phyloP scores from a whole-genome alignment of 2,329 filamentous ascomycete genomes.

The Penicillium sp. region DNA sequence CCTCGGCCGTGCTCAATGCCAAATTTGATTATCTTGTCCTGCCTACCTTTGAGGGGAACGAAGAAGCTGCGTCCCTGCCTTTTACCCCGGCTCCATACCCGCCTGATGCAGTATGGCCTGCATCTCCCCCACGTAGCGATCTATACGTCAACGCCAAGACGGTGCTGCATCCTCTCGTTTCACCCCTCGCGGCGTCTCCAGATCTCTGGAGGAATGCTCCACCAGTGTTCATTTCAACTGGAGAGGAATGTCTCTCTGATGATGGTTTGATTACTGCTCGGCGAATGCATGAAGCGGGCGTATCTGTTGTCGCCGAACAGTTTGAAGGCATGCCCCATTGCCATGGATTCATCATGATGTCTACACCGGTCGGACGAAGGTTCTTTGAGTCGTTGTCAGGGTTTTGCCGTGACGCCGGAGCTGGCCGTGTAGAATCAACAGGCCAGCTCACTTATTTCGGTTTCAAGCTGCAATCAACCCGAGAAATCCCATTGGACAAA shows the following conservation, averaged over 20 bases:
- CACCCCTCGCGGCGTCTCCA: conserved; percentile 40
- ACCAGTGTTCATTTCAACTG: conserved; percentile 46
- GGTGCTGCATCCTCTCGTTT: conserved; percentile 46
- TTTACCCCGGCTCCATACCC: conserved; percentile 34
- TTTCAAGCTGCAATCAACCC: conserved; percentile 31
- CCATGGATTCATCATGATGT: conserved; percentile 61
- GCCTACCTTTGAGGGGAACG: conserved; percentile 29
- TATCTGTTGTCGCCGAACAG: conserved; percentile 42
- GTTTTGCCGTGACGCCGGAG: conserved; percentile 52
- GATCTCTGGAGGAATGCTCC: conserved; percentile 48
- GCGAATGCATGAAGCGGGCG: conserved; percentile 43
- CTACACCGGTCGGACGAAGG: conserved; percentile 50
- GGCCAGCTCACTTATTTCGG: conserved; percentile 38
- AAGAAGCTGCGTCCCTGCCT: conserved; percentile 12
- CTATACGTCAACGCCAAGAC: conserved; percentile 45
- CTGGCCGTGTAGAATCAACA: conserved; percentile 30
- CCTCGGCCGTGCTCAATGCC: conserved; percentile 42
- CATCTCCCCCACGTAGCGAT: conserved; percentile 47
- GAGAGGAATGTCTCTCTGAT: conserved; percentile 49
- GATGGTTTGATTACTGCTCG: conserved; percentile 46
- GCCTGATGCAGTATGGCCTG: conserved; percentile 46
- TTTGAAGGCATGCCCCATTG: conserved; percentile 54
- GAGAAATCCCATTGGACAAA: conserved; percentile 39
- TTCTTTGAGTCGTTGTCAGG: conserved; percentile 61
- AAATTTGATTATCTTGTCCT: conserved; percentile 46